Base-by-base conservation (phyloP, 306 rosid genomes). In the Pyrus bretschneideri region DNA sequence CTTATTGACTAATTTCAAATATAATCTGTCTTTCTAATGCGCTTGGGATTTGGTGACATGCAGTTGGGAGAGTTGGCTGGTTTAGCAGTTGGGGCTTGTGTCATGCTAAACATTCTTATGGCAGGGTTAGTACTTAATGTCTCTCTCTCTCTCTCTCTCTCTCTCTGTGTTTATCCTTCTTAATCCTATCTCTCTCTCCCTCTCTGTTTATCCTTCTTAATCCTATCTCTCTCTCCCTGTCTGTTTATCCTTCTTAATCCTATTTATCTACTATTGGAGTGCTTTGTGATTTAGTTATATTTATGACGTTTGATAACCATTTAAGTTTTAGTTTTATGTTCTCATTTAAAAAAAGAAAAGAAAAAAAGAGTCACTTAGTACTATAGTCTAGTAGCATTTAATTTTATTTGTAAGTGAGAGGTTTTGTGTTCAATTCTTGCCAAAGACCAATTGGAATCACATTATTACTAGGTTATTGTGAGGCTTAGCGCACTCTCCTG, bases 51-150 rank as follows among this genome's bases (percentile, higher is more conserved):
- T 74, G 62, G 58, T 76, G 44, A 31, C 65, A 84, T 57, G 77
- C 74, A 82, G 97, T 92, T 93, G 70, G 98, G 98, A 72, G 98
- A 93, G 75, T 81, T 93, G 83, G 98, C 98, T 2, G 98, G 98
- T 8, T 83, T 93, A 69, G 98, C 96, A 68, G 98, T 93, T 57
- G 98, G 98, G 13, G 98, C 98, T 33, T 87, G 95, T 1, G 98
- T 93, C 67, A 78, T 93, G 89, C 90, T 93, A 69, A 93, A 93
- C 83, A 91, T 93, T 85, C 93, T 93, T 46, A 81, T 93, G 1
- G 81, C 98, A 14, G 98, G 98, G 98, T 93, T 63, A 81, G 76
- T 62, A 77, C 23, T 65, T 72, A n/a, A 55, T 29, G 12, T 42
- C 44, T 61, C 38, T 61, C 67, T 33, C 31, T 30, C 31, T 30